A percentile compares a stretch with the other conserved stretches of the same genome.
Evolutionary conservation across 129 eudicot genomes (phyloP).

Genomic region (Flaveria ramosissima): DNA sequence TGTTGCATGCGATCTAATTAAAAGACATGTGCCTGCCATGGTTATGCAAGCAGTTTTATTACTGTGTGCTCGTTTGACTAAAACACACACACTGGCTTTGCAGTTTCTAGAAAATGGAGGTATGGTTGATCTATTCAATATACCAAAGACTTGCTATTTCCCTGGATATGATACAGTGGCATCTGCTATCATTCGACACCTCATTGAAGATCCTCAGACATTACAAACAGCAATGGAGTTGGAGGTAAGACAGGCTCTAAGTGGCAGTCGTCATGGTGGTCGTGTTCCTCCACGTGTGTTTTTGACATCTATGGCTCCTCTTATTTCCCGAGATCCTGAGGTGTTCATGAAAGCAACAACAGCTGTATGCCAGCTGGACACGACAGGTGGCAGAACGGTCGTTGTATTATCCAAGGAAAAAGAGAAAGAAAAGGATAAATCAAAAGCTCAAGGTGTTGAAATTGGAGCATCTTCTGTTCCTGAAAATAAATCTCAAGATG

Average conservation of each 20-base stretch:
- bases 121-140: constrained; percentile 68
- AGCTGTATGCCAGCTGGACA: constrained; percentile 82
- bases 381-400: constrained; percentile 78
- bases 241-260: constrained; percentile 82
- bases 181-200: constrained; percentile 92
- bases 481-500: constrained; percentile 74
- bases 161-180: constrained; percentile 95
- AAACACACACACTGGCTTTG: constrained; percentile 72
- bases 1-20: constrained; percentile 81
- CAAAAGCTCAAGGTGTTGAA: constrained; percentile 64
- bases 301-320: constrained; percentile 94
- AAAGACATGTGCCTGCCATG: constrained; percentile 72
- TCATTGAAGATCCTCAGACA: constrained; percentile 96
- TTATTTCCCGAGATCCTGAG: constrained; percentile 86
- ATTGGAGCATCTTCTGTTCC: constrained; percentile 48
- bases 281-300: constrained; percentile 74
- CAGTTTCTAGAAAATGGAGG: constrained; percentile 86
- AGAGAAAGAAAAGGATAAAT: constrained; percentile 68
- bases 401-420: constrained; percentile 68
- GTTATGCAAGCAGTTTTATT: constrained; percentile 96
- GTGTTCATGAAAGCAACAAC: constrained; percentile 86
- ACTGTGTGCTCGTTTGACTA: constrained; percentile 91
- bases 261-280: constrained; percentile 80
- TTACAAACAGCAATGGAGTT: constrained; percentile 96
- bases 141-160: constrained; percentile 79